A percentile compares a stretch with the other conserved stretches of the same genome.
Conservation (phyloP, 2,329 filamentous ascomycete genomes). For the Venturia aucupariae region DNA sequence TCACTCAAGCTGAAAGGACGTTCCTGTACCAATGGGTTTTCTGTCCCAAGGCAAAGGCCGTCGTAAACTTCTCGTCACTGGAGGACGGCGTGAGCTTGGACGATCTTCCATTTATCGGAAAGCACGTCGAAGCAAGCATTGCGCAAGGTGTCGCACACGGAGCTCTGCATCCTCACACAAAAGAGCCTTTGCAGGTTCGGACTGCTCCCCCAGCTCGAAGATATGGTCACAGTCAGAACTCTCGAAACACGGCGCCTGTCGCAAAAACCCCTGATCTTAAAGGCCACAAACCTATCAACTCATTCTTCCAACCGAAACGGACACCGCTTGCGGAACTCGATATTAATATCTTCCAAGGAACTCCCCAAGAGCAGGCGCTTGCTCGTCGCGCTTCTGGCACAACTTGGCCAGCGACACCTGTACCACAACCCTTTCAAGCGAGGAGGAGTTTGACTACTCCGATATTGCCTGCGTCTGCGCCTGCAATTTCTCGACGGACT, state of each 20-base stretch:
- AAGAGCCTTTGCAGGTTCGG: conserved; percentile 44
- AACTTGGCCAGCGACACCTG: conserved; percentile 48
- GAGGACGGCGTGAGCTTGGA: conserved; percentile 51
- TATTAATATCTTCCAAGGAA: conserved; percentile 57
- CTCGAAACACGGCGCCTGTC: conserved; percentile 21
- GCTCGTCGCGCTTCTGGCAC: conserved; percentile 37
- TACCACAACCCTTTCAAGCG: conserved; percentile 27
- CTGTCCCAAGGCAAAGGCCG: conserved; percentile 59
- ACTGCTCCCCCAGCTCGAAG: conserved; percentile 24
- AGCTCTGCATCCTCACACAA: conserved; percentile 84
- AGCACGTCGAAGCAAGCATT: conserved; percentile 56
- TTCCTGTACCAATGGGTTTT: conserved; percentile 94
- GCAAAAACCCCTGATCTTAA: conserved; percentile 43
- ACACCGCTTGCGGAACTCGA: conserved; percentile 58
- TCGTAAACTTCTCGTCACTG: conserved; percentile 68
- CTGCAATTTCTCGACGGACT: conserved; percentile 1
- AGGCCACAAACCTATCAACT: conserved; percentile 51
- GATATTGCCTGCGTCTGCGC: conserved; percentile 17
- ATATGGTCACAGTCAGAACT: conserved; percentile 30
- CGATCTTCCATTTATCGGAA: conserved; percentile 74
- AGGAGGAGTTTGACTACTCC: conserved; percentile 18
- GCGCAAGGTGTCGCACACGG: conserved; percentile 69
- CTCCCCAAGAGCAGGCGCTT: conserved; percentile 49
- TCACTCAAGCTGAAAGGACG: conserved; percentile 79
- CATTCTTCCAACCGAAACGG: conserved; percentile 56